Conservation (phyloP, 2,329 filamentous ascomycete species). For the Cercospora citrullina region DNA sequence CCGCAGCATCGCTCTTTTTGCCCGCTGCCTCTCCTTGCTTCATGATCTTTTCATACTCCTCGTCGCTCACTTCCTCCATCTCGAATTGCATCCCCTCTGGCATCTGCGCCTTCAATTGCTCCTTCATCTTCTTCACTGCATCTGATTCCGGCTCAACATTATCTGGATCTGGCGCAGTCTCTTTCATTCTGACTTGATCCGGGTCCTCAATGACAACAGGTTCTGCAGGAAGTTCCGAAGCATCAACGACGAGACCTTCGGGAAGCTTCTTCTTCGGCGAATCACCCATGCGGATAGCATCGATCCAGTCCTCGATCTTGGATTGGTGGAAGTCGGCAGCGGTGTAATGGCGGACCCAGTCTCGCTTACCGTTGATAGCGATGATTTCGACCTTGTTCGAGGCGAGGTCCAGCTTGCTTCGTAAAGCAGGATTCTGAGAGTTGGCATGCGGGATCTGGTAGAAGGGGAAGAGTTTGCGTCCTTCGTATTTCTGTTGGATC, state of each 20-base stretch:
- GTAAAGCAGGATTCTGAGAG: slow-evolving; percentile 56
- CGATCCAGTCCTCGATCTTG: slow-evolving; percentile 80
- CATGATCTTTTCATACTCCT: slow-evolving; percentile 37
- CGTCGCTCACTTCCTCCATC: slow-evolving; percentile 40
- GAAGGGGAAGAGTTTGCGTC: slow-evolving; percentile 77
- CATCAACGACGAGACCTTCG: slow-evolving; percentile 46
- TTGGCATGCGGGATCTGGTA: slow-evolving; percentile 69
- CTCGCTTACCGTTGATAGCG: slow-evolving; percentile 78
- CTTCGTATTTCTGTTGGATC: slow-evolving; percentile 72
- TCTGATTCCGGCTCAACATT: slow-evolving; percentile 11
- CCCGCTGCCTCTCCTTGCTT: slow-evolving; percentile 25
- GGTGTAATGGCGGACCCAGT: slow-evolving; percentile 80
- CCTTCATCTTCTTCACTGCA: slow-evolving; percentile 26
- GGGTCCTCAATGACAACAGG: slow-evolving; percentile 27
- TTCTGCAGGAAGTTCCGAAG: slow-evolving; percentile 32
- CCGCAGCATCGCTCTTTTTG: slow-evolving; percentile 11
- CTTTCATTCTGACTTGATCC: slow-evolving; percentile 22
- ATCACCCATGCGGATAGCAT: slow-evolving; percentile 87
- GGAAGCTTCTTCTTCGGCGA: slow-evolving; percentile 71
- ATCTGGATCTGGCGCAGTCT: slow-evolving; percentile 15
- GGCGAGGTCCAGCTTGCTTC: slow-evolving; percentile 63
- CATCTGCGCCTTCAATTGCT: slow-evolving; percentile 32
- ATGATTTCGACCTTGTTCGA: slow-evolving; percentile 66
- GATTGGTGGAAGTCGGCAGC: slow-evolving; percentile 54
- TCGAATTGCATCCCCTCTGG: slow-evolving; percentile 38